Percentiles rank a stretch among this genome's conserved stretches.
Evolutionary conservation across 495 filamentous ascomycete genomes (phyloP).

Genomic region (Margaritispora aquatica): DNA sequence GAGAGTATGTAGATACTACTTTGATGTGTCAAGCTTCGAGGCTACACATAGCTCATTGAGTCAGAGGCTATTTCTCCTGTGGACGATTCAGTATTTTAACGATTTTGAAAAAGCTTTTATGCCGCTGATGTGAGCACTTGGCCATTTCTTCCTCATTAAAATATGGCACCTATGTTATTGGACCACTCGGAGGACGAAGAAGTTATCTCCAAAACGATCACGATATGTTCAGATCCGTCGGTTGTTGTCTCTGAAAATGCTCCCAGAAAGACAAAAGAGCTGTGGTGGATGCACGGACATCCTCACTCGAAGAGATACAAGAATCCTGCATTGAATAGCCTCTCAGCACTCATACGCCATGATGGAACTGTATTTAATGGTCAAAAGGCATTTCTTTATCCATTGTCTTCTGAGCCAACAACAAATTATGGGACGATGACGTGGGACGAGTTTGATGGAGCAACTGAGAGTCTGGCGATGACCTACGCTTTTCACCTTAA

Average conservation of each 20-base stretch:
- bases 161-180: conserved; percentile 18
- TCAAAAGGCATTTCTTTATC: conserved; percentile 20
- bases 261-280: conserved; percentile 14
- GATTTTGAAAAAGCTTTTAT: not conserved
- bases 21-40: not conserved
- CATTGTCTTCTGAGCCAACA: conserved; percentile 3
- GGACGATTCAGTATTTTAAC: not conserved
- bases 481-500: conserved; percentile 12
- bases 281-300: conserved; percentile 25
- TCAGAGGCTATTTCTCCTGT: not conserved
- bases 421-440: conserved; percentile 19
- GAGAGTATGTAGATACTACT: not conserved
- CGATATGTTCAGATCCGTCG: conserved; percentile 20
- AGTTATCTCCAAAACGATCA: not conserved
- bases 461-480: conserved; percentile 19
- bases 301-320: conserved; percentile 24
- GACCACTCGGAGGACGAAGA: conserved; percentile 1
- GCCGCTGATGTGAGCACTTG: not conserved
- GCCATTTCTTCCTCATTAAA: not conserved
- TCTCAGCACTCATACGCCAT: conserved; percentile 21
- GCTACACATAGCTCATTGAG: not conserved
- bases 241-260: conserved; percentile 17
- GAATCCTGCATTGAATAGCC: conserved; percentile 19
- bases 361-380: conserved; percentile 15
- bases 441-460: conserved; percentile 23